Evolutionary conservation across 1,139 yeast genomes (phyloP), one percentile per base, ranked within the genome.

Genomic region (Geotrichum reessii): DNA sequence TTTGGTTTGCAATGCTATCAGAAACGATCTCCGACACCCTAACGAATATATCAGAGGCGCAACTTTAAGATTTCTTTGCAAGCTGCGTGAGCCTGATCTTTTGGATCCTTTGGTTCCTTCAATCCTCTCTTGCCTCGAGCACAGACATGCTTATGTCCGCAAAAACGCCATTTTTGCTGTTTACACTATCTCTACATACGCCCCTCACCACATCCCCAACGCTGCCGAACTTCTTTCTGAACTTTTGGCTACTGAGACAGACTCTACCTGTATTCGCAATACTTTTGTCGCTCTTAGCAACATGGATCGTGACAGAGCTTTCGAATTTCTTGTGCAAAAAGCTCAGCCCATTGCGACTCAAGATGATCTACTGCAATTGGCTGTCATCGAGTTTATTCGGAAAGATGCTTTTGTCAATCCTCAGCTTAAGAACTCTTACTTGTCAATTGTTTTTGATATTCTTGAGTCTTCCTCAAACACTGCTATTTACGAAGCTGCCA

Each of bases 91-190:
- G 75, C 87, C 96, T 0, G 99, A 93, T 72, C 81, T 95, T 66
- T 81, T 95, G 71, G 99, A 95, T 74, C 96, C 98, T 57, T 81
- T 95, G 74, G 95, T 93, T 50, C 97, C 99, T 47, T 86, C 95
- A 53, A 92, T 92, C 55, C 83, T 97, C 68, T 84, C 85, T 63
- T 91, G 98, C 76, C 79, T 95, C 66, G 96, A 88, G 66, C 97
- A 95, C 74, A 87, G 99, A 67, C 98, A 93, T 73, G 96, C 99
- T 9, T 95, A 95, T 71, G 99, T 95, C 62, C 85, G 99, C 72
- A 95, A 95, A 74, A 93, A 95, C 72, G 99, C 99, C 9, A 93
- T 91, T 46, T 86, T 93, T 73, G 96, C 98, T 47, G 84, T 93
- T 62, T 83, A 82, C 69, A 85, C 96, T 31, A 89, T 95, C 67